These are phyloP conservation scores for Plectosphaerella plurivora DNA, from an alignment of 2,329 filamentous ascomycete genomes.

Conservation along the genomic window DNA sequence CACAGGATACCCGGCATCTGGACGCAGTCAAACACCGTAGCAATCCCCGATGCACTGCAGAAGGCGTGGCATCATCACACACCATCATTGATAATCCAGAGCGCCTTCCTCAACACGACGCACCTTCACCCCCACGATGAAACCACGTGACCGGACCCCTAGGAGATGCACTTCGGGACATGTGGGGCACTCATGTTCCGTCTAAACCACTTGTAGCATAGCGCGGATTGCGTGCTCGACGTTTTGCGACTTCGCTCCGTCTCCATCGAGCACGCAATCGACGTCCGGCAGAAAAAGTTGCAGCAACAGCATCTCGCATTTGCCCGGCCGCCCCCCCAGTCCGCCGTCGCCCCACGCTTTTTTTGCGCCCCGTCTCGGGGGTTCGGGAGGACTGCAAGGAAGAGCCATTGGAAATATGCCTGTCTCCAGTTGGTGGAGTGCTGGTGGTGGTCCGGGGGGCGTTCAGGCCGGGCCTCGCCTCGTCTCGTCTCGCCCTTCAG, in stretches of 20 bases:
- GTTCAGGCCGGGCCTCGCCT: background rate
- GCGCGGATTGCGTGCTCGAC: constrained; percentile 4
- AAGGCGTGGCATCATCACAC: too few species aligned
- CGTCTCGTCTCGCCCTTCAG: background rate
- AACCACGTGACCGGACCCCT: background rate
- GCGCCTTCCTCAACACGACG: too few species aligned
- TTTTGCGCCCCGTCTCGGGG: background rate
- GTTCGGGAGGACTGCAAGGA: background rate
- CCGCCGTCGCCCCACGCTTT: background rate
- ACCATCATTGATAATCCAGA: too few species aligned
- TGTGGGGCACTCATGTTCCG: background rate
- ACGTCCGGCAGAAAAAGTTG: background rate
- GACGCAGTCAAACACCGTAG: too few species aligned
- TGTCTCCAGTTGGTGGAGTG: background rate
- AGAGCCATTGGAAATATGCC: background rate
- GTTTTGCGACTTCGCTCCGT: background rate
- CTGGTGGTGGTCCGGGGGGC: background rate
- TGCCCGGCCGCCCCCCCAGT: background rate
- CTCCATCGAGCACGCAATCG: constrained; percentile 2
- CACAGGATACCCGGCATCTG: too few species aligned
- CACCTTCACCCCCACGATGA: background rate
- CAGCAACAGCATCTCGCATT: background rate
- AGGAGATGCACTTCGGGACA: background rate
- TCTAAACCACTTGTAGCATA: background rate
- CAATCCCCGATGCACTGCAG: too few species aligned